Percentiles rank a stretch among this genome's conserved stretches.
Evolutionary conservation across 352 stramenopile species (phyloP).

Genomic region (Elongisporangium prolatum): DNA sequence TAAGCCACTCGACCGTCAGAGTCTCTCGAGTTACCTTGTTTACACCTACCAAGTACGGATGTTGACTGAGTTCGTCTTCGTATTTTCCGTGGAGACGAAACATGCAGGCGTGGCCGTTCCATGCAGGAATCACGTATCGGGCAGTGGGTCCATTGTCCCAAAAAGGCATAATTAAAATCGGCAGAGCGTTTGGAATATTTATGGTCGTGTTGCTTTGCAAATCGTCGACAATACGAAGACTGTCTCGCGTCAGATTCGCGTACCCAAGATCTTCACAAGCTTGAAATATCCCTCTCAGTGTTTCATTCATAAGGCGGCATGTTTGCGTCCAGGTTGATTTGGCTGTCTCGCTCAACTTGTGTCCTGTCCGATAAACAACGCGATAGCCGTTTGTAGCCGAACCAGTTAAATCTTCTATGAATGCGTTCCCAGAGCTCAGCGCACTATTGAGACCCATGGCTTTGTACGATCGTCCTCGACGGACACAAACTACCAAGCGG

Average conservation of each 20-base stretch:
- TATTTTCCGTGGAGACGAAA: conserved; percentile 35
- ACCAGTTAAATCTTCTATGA: background rate
- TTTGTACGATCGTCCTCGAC: background rate
- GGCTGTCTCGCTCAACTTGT: background rate
- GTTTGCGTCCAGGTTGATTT: background rate
- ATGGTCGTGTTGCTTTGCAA: conserved; percentile 14
- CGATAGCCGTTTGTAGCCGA: background rate
- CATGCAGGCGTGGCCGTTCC: conserved; percentile 34
- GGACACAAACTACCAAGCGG: background rate
- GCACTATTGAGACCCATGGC: background rate
- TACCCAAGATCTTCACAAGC: conserved; percentile 2
- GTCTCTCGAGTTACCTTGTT: too few relatives aligned
- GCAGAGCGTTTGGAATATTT: conserved; percentile 23
- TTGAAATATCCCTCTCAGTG: background rate
- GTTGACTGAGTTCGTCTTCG: too few relatives aligned
- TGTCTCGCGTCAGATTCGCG: conserved; percentile 1
- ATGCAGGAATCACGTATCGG: conserved; percentile 24
- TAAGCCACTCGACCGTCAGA: background rate
- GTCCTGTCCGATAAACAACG: background rate
- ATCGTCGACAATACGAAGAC: conserved; percentile 20
- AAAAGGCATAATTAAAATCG: conserved; percentile 40
- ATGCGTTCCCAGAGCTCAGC: background rate
- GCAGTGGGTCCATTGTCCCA: conserved; percentile 25
- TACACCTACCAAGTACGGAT: too few relatives aligned
- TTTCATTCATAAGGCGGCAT: conserved; percentile 1